phyloP scores from a whole-genome alignment of 352 stramenopile genomes.

The Globisporangium megalacanthum region DNA sequence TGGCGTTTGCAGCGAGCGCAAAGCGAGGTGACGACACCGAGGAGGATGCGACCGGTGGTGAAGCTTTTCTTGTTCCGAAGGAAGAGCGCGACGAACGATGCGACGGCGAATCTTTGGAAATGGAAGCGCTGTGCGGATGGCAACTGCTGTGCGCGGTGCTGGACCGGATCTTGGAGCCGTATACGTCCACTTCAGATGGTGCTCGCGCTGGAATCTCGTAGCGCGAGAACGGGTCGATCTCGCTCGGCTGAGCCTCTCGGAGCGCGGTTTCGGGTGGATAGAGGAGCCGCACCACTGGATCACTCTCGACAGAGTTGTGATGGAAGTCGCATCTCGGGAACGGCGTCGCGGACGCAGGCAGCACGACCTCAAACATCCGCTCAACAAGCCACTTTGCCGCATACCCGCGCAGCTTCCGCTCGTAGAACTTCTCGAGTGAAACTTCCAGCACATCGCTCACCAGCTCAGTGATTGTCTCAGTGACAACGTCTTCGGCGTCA shows the following conservation, averaged over 20 bases:
- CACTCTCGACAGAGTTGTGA: neutral
- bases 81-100: slow-evolving; percentile 7
- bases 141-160: neutral
- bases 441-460: neutral
- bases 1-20: neutral
- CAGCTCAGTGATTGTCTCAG: neutral
- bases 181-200: neutral
- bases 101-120: neutral
- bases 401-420: slow-evolving; percentile 22
- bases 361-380: slow-evolving; percentile 18
- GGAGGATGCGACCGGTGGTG: neutral
- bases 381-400: slow-evolving; percentile 12
- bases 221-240: slow-evolving; percentile 9
- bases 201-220: slow-evolving; percentile 1
- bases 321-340: neutral
- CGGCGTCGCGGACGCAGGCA: slow-evolving; percentile 3
- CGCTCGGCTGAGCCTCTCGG: neutral
- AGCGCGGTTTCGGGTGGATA: neutral
- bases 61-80: slow-evolving; percentile 3
- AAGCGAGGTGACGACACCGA: neutral
- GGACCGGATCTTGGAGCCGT: neutral
- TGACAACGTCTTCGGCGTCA: neutral
- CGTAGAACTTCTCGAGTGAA: slow-evolving; percentile 24
- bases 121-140: neutral
- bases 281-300: slow-evolving; percentile 5